Percentiles rank a stretch among this genome's conserved stretches.
phyloP scores from a whole-genome alignment of 805 yeast species.

The Ogataea polymorpha region DNA sequence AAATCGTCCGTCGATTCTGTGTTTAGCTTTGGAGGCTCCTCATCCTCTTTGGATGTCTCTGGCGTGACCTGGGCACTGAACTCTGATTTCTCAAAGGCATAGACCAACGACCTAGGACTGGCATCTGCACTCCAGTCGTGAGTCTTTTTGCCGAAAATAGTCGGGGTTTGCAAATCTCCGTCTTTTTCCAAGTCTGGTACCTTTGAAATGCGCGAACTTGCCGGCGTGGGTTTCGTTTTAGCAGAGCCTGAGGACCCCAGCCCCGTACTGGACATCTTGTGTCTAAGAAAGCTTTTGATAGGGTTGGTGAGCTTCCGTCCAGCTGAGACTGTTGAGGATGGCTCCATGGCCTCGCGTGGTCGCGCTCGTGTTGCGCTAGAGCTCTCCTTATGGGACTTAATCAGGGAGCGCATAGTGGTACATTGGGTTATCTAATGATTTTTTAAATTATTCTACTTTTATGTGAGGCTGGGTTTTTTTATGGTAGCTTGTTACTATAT shows the following conservation, averaged over 20 bases:
- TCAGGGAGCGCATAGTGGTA: slow-evolving; percentile 29
- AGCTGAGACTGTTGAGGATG: slow-evolving; percentile 19
- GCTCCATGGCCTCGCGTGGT: slow-evolving; percentile 6
- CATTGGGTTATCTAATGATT: not conserved
- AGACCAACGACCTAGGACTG: slow-evolving; percentile 18
- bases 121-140: slow-evolving; percentile 30
- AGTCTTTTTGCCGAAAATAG: slow-evolving; percentile 31
- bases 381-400: slow-evolving; percentile 29
- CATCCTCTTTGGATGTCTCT: not conserved
- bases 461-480: not conserved
- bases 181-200: not conserved
- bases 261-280: slow-evolving; percentile 18
- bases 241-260: not conserved
- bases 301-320: slow-evolving; percentile 22
- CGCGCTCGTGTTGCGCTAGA: slow-evolving; percentile 13
- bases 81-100: slow-evolving; percentile 2
- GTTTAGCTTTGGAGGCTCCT: not conserved
- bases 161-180: slow-evolving; percentile 18
- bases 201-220: not conserved
- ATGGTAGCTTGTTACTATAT: slow-evolving; percentile 1
- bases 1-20: slow-evolving; percentile 22
- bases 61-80: not conserved
- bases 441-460: not conserved
- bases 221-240: not conserved
- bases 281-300: slow-evolving; percentile 27